Conservation (phyloP, 176 grass and related monocot genomes). For the Dendrocalamus sinicus region DNA sequence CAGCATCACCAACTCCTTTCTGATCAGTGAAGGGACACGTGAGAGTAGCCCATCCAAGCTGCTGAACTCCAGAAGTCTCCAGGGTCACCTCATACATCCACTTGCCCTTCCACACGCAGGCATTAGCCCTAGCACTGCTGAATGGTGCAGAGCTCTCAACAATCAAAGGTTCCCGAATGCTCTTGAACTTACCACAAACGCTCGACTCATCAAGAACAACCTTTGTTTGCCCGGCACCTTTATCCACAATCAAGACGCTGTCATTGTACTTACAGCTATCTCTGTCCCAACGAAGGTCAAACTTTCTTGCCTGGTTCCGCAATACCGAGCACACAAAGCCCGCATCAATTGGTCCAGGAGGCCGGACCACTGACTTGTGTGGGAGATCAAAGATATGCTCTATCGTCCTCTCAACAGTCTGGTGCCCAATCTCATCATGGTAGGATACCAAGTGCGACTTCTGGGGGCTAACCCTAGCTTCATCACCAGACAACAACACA, state of each 20-base stretch:
- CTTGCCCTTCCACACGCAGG: slow-evolving; percentile 69
- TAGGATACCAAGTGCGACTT: slow-evolving; percentile 81
- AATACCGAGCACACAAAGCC: slow-evolving; percentile 60
- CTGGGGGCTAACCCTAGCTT: slow-evolving; percentile 61
- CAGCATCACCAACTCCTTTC: slow-evolving; percentile 81
- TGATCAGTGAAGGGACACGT: slow-evolving; percentile 71
- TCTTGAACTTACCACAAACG: slow-evolving; percentile 74
- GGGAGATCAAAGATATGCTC: slow-evolving; percentile 82
- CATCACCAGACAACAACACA: slow-evolving; percentile 66
- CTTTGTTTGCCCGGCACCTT: slow-evolving; percentile 41
- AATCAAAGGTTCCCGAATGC: slow-evolving; percentile 61
- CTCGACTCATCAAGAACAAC: slow-evolving; percentile 66
- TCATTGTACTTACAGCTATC: slow-evolving; percentile 13
- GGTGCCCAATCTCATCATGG: slow-evolving; percentile 72
- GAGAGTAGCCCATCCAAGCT: slow-evolving; percentile 79
- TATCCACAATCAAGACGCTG: slow-evolving; percentile 44
- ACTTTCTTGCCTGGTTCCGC: slow-evolving; percentile 59
- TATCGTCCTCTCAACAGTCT: slow-evolving; percentile 71
- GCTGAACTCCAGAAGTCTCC: slow-evolving; percentile 85
- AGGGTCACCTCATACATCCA: slow-evolving; percentile 91
- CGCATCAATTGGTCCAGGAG: slow-evolving; percentile 46
- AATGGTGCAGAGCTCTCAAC: slow-evolving; percentile 73
- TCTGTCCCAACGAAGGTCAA: slow-evolving; percentile 40
- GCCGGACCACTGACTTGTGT: slow-evolving; percentile 57
- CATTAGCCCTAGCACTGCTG: slow-evolving; percentile 74